Evolutionary conservation across 2,329 filamentous ascomycete species (phyloP), one percentile per base, ranked within the genome.

Genomic region (Immersiporthe knoxdaviesiana): DNA sequence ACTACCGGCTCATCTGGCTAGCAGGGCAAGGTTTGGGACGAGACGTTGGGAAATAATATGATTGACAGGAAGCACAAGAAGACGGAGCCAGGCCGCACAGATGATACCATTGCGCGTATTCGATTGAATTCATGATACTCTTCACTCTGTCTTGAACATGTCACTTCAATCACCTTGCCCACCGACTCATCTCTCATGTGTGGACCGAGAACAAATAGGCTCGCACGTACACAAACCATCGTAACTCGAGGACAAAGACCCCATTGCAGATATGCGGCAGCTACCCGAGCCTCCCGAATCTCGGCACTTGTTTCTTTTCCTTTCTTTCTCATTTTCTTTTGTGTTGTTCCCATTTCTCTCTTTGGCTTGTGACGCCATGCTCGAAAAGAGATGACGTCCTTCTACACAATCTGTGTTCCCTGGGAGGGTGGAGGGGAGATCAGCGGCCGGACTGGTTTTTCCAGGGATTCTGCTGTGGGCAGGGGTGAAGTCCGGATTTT

Each of bases 101-200:
- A 63, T 63, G 61, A 63, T 63, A 63, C 61, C 61, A 63, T 30
- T 63, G 39, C 61, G 41, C 27, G 41, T 63, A 35, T 41, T 62
- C 35, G 39, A 62, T 32, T 50, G 24, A 30, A 50, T 47, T n/a
- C 14, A 63, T 27, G 16, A n/a, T 47, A 47, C 44, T n/a, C 21
- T 44, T 47, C 10, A 12, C 24, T 56, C 32, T 10, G 8, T 32
- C 27, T 2, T 12, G 6, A 30, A 30, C 24, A 11, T 30, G 14
- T 30, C 27, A n/a, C 32, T 24, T 37, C 21, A 21, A 12, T 24
- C 35, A 11, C 35, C n/a, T 16, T 3, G 44, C 44, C 21, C 6
- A 2, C 11, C 44, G 44, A 47, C 21, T 47, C 44, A n/a, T 37
- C 21, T 30, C 27, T 24, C 27, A 44, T 47, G 41, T 47, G 41